Evolutionary conservation across 768 basidiomycete species (phyloP), one percentile per base, ranked within the genome.

Genomic region (Cyathus striatus): DNA sequence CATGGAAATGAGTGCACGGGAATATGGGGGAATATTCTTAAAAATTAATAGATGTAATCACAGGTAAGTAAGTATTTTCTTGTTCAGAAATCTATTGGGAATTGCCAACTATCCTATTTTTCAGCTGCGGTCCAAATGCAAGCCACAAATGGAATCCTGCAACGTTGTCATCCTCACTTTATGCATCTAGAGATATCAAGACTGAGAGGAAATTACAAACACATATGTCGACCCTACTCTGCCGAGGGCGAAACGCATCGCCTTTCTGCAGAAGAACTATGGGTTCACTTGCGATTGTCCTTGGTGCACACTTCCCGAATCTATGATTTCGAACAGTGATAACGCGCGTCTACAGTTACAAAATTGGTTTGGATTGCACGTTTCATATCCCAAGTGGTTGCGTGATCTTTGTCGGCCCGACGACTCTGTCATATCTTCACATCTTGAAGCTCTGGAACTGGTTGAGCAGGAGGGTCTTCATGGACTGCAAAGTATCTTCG

Each of bases 41-140:
- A 56, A 58, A 23, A 62, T 73, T 23, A 68, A 69, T 48, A 60
- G 73, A 10, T 59, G 58, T 24, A 76, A 76, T 45, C 74, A 76
- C 40, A 70, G 67, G 69, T 69, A 23, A 16, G 51, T 38, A n/a
- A n/a, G n/a, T 46, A 3, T 18, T 14, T 35, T 23, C 24, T 16
- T 21, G n/a, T 17, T 32, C 23, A 9, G 22, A 14, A 20, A 22
- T 12, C 18, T 1, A 12, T 25, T 5, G 6, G 1, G 6, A 17
- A 16, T 14, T 44, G 20, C 17, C n/a, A 4, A 16, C 36, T 44
- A 24, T 26, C 22, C 10, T 32, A 13, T 6, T 20, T 27, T 33
- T 20, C 33, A 73, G 72, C 46, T 76, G 74, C 44, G 66, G 66
- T 16, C 68, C 72, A 5, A 72, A 73, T 47, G 68, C 66, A 2